Evolutionary conservation across 768 basidiomycete species (phyloP).

Genomic region (Termitomyces bulborhizus): DNA sequence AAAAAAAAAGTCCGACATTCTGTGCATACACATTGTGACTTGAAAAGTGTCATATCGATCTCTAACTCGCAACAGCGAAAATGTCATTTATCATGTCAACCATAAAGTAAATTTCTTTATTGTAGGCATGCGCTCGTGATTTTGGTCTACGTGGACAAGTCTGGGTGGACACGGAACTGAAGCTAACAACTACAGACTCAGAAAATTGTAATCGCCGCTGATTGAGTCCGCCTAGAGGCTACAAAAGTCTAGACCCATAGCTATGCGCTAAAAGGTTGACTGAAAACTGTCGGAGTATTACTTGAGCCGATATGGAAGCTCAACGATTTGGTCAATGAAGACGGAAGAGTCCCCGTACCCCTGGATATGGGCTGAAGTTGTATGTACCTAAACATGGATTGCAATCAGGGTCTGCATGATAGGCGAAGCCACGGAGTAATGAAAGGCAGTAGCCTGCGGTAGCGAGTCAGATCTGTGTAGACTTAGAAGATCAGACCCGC

Average conservation of each 20-base stretch:
- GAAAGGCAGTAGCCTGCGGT: neutral
- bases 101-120: neutral
- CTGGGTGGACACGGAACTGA: neutral
- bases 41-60: neutral
- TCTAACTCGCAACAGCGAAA: neutral
- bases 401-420: neutral
- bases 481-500: conserved; percentile 1
- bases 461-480: neutral
- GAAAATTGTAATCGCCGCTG: neutral
- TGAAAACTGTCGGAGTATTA: neutral
- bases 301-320: neutral
- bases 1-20: neutral
- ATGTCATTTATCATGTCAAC: neutral
- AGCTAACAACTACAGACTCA: neutral
- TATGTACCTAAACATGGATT: neutral
- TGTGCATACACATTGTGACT: no score
- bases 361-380: neutral
- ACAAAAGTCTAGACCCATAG: neutral
- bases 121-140: no score
- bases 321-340: neutral
- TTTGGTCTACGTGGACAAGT: neutral
- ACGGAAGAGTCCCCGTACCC: neutral
- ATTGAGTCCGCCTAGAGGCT: neutral
- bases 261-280: neutral
- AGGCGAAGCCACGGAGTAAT: neutral